A percentile compares a stretch with the other conserved stretches of the same genome.
These are phyloP conservation scores for Lanmaoa rubissima DNA, from an alignment of 768 basidiomycete genomes.

Conservation along the genomic window DNA sequence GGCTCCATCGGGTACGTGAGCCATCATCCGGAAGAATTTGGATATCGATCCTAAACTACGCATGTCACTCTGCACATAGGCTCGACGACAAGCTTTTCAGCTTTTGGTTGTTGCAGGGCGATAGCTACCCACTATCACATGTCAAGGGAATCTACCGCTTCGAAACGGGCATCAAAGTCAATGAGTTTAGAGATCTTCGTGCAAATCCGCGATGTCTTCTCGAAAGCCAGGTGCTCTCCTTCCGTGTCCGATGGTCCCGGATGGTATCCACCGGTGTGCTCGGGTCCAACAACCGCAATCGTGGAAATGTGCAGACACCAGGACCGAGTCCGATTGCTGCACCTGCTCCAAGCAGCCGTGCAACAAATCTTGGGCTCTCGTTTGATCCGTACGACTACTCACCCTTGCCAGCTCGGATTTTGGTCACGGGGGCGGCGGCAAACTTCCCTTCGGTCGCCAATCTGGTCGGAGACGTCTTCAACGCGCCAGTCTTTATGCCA, in stretches of 20 bases:
- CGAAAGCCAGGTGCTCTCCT: conserved; percentile 77
- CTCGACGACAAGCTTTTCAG: conserved; percentile 90
- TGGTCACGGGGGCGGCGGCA: conserved; percentile 77
- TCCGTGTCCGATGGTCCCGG: conserved; percentile 79
- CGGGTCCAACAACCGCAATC: conserved; percentile 39
- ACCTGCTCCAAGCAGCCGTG: conserved; percentile 23
- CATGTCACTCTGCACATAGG: conserved; percentile 35
- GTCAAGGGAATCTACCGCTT: conserved; percentile 87
- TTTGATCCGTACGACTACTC: conserved; percentile 79
- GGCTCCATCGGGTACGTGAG: conserved; percentile 77
- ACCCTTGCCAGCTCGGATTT: conserved; percentile 60
- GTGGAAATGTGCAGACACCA: conserved; percentile 33
- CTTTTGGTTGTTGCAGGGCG: conserved; percentile 84
- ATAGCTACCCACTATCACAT: conserved; percentile 70
- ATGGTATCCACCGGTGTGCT: conserved; percentile 70
- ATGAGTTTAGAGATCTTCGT: conserved; percentile 83
- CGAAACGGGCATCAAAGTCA: conserved; percentile 85
- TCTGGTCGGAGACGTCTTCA: conserved; percentile 79
- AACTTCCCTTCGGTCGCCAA: conserved; percentile 84
- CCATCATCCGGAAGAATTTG: conserved; percentile 1
- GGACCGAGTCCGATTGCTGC: conserved; percentile 25
- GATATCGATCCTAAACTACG: neutral
- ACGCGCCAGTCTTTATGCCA: conserved; percentile 75
- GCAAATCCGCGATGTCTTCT: conserved; percentile 86
- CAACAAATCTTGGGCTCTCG: conserved; percentile 53